These are phyloP conservation scores for Fraxinus excelsior DNA, from an alignment of 257 asterid species.

Conservation along the genomic window DNA sequence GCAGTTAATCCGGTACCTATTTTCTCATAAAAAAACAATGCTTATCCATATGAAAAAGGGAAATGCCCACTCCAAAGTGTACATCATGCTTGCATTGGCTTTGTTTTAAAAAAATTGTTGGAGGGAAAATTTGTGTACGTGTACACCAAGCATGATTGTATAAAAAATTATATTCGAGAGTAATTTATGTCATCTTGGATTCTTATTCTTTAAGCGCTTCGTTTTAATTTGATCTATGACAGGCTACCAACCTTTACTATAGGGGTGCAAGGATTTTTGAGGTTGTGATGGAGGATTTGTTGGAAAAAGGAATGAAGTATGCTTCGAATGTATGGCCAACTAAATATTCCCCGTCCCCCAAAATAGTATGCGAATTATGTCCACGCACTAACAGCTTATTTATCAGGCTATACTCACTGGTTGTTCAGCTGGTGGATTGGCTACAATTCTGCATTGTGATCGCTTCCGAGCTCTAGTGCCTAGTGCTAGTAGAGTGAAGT, in stretches of 20 bases:
- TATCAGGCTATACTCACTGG: slow-evolving; percentile 43
- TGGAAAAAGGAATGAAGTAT: slow-evolving; percentile 32
- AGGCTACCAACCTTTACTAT: slow-evolving; percentile 34
- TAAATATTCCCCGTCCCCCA: neutral
- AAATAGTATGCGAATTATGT: neutral
- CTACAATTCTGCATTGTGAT: slow-evolving; percentile 50
- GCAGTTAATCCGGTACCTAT: slow-evolving; percentile 29
- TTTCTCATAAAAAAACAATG: neutral
- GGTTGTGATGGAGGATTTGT: slow-evolving; percentile 28
- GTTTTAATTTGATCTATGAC: neutral
- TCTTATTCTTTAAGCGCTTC: too few species aligned
- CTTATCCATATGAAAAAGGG: too few species aligned
- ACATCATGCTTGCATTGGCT: too few species aligned
- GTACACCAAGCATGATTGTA: too few species aligned
- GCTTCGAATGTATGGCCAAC: slow-evolving; percentile 35
- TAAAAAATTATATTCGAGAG: neutral
- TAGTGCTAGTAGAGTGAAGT: slow-evolving; percentile 26
- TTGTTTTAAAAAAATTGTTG: too few species aligned
- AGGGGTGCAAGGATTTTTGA: slow-evolving; percentile 47
- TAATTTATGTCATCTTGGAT: too few species aligned
- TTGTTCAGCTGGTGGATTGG: slow-evolving; percentile 55
- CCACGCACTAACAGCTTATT: neutral
- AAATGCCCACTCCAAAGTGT: too few species aligned
- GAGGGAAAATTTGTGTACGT: too few species aligned
- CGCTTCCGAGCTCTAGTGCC: slow-evolving; percentile 33